phyloP scores from a whole-genome alignment of 1,139 yeast genomes.

The Spathaspora sp. region DNA sequence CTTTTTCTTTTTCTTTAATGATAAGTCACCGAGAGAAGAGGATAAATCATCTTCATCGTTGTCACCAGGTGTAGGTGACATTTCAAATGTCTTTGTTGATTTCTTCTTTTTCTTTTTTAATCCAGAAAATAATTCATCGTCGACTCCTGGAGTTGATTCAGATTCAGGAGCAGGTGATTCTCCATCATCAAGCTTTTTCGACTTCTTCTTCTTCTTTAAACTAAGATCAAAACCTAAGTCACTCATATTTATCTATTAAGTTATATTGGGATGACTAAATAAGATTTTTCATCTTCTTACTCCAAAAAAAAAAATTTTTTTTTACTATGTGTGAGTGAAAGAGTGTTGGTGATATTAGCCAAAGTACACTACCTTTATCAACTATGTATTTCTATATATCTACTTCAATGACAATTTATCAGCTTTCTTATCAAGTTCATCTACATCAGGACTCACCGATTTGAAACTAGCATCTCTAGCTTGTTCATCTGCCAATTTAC shows the following conservation, averaged over 20 bases:
- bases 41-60: constrained; percentile 63
- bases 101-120: constrained; percentile 55
- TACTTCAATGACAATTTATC: constrained; percentile 5
- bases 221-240: constrained; percentile 78
- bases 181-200: constrained; percentile 43
- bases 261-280: background rate
- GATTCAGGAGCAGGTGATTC: constrained; percentile 33
- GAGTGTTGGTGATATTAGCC: background rate
- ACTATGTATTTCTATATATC: background rate
- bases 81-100: constrained; percentile 23
- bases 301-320: background rate
- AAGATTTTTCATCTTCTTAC: background rate
- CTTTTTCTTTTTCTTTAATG: constrained; percentile 87
- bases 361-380: constrained; percentile 4
- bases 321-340: background rate
- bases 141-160: constrained; percentile 20
- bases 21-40: constrained; percentile 70
- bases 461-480: constrained; percentile 31
- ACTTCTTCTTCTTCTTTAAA: constrained; percentile 86
- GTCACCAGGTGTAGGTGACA: constrained; percentile 30
- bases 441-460: background rate
- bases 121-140: constrained; percentile 55
- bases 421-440: constrained; percentile 7
- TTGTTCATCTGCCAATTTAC: constrained; percentile 44
- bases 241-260: constrained; percentile 27